Evolutionary conservation across 306 rosid species (phyloP), one percentile per base, ranked within the genome.

Genomic region (Prunus mongolica): DNA sequence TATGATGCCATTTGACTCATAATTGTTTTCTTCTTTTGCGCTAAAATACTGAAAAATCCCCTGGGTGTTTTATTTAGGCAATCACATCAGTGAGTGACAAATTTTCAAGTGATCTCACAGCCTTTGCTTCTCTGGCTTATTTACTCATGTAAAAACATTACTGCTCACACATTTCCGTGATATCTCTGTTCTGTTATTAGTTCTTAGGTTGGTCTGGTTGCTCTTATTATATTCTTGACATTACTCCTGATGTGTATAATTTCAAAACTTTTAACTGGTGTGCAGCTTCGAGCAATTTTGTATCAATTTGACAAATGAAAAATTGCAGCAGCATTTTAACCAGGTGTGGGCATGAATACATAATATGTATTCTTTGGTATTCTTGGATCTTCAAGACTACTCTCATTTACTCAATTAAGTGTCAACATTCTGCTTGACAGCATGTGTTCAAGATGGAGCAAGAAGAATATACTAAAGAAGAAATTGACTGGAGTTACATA

Each of bases 361-460:
- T 78, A 71, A 75, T 72, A 50, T 38, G 7, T 50, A 38, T 80
- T 73, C 24, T 77, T 71, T 72, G 69, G 70, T 64, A 70, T 76
- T 83, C 28, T 45, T 76, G 13, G 55, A 70, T 79, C 63, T 73
- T 57, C 45, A 56, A 19, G 32, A 30, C 68, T 64, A 63, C 28
- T 74, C 57, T 74, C 60, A 72, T 81, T 57, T 34, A 45, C 50
- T 70, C 70, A 75, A 41, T 75, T 71, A 63, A 25, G 19, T 73
- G 57, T 71, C 58, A 69, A 72, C 71, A 28, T 80, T 55, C 65
- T 71, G 65, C 75, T 80, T 72, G 76, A 80, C 92, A 94, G 98
- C 98, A 94, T 64, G 96, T 94, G 74, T 94, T 94, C 90, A 94
- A 94, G 88, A 90, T 94, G 98, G 98, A 94, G 91, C 98, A 94